Conservation (phyloP, 441 rosid genomes). For the Populus hybrid region DNA sequence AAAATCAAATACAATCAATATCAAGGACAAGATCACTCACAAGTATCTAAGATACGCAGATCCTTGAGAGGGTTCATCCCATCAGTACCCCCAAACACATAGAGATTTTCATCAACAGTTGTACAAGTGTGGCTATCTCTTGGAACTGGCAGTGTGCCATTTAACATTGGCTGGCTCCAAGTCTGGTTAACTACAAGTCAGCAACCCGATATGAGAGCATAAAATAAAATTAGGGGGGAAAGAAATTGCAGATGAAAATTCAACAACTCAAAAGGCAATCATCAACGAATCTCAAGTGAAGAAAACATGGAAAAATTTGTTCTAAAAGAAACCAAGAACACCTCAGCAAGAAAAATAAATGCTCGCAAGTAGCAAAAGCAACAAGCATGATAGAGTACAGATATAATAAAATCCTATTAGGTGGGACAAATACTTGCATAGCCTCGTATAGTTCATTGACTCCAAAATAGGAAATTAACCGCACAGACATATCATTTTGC, state of each 20-base stretch:
- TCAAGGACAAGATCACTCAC: slow-evolving; percentile 43
- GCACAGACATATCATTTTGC: neutral
- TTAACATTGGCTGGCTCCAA: slow-evolving; percentile 79
- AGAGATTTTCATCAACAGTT: slow-evolving; percentile 65
- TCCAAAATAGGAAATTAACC: slow-evolving; percentile 6
- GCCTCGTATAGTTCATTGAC: slow-evolving; percentile 1
- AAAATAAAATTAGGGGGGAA: neutral
- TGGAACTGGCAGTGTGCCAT: slow-evolving; percentile 73
- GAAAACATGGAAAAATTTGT: neutral
- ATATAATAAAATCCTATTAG: neutral
- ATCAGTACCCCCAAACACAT: slow-evolving; percentile 92
- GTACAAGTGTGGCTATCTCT: slow-evolving; percentile 94
- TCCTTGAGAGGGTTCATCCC: slow-evolving; percentile 78
- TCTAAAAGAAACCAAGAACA: slow-evolving; percentile 3
- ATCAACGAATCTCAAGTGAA: neutral
- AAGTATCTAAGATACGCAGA: slow-evolving; percentile 74
- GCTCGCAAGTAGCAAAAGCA: neutral
- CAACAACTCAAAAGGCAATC: slow-evolving; percentile 6
- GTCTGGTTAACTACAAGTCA: slow-evolving; percentile 59
- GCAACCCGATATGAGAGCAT: slow-evolving; percentile 19
- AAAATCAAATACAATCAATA: slow-evolving; percentile 5
- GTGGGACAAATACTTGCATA: neutral
- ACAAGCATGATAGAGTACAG: neutral
- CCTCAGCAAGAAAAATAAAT: slow-evolving; percentile 6
- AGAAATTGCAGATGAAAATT: neutral